Percentiles rank a stretch among this genome's conserved stretches.
Conservation (phyloP, 768 basidiomycete species). For the Podaxis sp. region DNA sequence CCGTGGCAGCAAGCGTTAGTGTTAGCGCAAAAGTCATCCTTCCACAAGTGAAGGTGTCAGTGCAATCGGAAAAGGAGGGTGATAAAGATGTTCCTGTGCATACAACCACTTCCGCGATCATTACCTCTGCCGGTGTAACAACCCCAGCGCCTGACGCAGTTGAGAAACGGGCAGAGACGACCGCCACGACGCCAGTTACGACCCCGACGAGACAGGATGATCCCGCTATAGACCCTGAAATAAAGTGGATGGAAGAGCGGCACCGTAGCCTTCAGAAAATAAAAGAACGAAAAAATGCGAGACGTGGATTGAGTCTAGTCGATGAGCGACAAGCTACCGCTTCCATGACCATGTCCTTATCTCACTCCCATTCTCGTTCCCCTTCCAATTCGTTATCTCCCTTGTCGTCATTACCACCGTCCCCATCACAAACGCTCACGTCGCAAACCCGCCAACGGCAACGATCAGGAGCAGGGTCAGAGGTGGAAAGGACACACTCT, state of each 20-base stretch:
- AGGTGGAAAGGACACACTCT: neutral
- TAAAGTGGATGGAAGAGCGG: slow-evolving; percentile 28
- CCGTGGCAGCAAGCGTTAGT: neutral
- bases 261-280: slow-evolving; percentile 24
- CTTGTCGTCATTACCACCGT: neutral
- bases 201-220: neutral
- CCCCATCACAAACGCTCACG: neutral
- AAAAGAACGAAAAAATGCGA: slow-evolving; percentile 24
- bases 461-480: neutral
- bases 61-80: neutral
- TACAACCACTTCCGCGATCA: neutral
- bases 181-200: slow-evolving; percentile 7
- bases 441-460: neutral
- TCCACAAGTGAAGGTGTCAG: neutral
- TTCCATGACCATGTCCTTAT: neutral
- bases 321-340: slow-evolving; percentile 1
- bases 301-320: slow-evolving; percentile 14
- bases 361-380: neutral
- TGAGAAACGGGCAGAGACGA: too few relatives aligned
- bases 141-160: too few relatives aligned
- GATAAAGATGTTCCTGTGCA: neutral
- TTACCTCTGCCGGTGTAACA: neutral
- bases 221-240: neutral
- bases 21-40: neutral
- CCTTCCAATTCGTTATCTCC: neutral